Base-by-base conservation (phyloP, 2,329 filamentous ascomycete species). In the Curvularia eragrostidis region DNA sequence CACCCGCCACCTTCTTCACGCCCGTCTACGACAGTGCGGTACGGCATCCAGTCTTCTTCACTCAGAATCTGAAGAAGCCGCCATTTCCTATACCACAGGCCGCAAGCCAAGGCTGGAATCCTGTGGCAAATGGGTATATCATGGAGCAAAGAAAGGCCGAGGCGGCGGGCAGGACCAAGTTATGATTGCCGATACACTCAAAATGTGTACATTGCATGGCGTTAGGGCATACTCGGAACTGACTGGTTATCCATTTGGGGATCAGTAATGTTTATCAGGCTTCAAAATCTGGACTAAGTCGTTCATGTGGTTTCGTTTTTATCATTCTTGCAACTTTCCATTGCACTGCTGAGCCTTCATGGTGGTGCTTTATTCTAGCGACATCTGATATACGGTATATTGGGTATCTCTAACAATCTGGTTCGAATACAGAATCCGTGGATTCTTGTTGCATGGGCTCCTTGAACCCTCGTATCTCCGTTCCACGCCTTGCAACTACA, bases 31-130 rank as follows among this genome's bases (percentile, higher is more conserved):
- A 89, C 71, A 79, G 85, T 9, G 85, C 89, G 1, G 81, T 81
- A 38, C 79, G 85, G 24, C 90, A 93, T 64, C 90, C 90, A 0
- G 90, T 91, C 1, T 93, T 93, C 77, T 92, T 93, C 78, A 90
- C 89, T 0, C 80, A 85, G 28, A 82, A 82, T 50, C 77, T 91
- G 49, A 84, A 83, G 56, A 85, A 83, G 66, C 81, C 84, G 2
- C 83, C 86, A 5, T 79, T 82, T 21, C 71, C 78, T 0, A 66
- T 80, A 56, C 77, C 76, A 12, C 62, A 74, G 15, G 59, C 67
- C 30, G 67, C 70, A 12, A 74, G 74, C 42, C 71, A 73, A 21
- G 74, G 71, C 1, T 74, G 75, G 59, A 80, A 67, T 64, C 80
- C 80, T 4, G 79, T 78, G 2, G 80, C 80, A 9, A 77, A 74